Conservation (phyloP, 2,329 filamentous ascomycete species). For the Cadophora malorum region DNA sequence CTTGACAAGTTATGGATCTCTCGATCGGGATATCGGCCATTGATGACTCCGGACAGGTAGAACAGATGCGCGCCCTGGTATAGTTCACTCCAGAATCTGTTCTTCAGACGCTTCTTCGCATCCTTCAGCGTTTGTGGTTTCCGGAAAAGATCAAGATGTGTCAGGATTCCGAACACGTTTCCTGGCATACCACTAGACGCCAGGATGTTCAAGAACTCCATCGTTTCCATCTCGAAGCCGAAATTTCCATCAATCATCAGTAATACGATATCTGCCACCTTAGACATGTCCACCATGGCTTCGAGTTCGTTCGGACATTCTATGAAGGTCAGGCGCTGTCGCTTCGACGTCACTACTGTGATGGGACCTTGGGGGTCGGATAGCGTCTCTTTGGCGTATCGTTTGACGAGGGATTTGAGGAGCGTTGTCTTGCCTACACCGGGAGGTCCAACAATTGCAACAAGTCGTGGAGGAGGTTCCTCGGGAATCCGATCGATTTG, state of each 20-base stretch:
- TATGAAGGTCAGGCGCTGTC: constrained; percentile 90
- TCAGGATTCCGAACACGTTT: constrained; percentile 96
- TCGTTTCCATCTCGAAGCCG: constrained; percentile 99
- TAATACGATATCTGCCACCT: constrained; percentile 95
- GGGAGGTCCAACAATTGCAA: constrained; percentile 92
- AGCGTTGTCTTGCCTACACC: constrained; percentile 96
- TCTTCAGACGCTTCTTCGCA: constrained; percentile 95
- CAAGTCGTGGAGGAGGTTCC: constrained; percentile 90
- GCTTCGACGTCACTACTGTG: constrained; percentile 95
- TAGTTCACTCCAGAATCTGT: constrained; percentile 94
- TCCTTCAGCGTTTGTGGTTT: constrained; percentile 91
- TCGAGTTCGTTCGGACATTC: constrained; percentile 98
- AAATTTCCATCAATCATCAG: constrained; percentile 99
- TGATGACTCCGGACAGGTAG: constrained; percentile 94
- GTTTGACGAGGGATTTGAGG: constrained; percentile 89
- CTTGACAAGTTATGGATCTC: constrained; percentile 95
- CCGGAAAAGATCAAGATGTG: constrained; percentile 92
- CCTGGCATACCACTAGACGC: constrained; percentile 97
- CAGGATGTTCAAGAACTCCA: constrained; percentile 97
- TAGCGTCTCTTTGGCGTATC: constrained; percentile 95
- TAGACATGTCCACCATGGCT: constrained; percentile 95
- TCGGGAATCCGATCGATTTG: constrained; percentile 95
- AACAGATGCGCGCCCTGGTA: constrained; percentile 98
- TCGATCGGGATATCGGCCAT: constrained; percentile 93
- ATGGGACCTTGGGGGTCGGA: constrained; percentile 89